Conservation (phyloP, 1,139 yeast species). For the Hemisphaericaspora subhashii region DNA sequence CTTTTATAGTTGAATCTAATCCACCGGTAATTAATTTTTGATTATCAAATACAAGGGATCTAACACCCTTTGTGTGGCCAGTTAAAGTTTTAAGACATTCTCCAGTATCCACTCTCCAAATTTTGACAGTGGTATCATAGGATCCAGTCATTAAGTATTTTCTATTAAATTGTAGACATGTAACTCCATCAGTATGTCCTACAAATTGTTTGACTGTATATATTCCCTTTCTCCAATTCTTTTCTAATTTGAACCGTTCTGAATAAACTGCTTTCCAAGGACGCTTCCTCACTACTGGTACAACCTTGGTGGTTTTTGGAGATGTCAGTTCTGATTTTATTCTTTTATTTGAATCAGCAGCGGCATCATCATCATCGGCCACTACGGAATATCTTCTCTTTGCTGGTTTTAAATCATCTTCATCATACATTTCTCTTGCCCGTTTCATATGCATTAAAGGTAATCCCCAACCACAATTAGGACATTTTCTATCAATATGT, state of each 20-base stretch:
- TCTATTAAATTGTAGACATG: conserved; percentile 78
- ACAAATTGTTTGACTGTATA: conserved; percentile 63
- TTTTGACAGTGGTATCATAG: conserved; percentile 81
- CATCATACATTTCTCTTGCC: conserved; percentile 50
- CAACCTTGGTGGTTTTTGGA: conserved; percentile 1
- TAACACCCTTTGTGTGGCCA: conserved; percentile 86
- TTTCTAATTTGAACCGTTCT: conserved; percentile 86
- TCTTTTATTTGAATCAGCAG: conserved; percentile 1
- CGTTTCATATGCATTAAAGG: conserved; percentile 86
- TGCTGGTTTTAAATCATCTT: conserved; percentile 26
- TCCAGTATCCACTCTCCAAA: conserved; percentile 86
- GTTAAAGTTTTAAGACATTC: conserved; percentile 70
- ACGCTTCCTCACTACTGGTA: conserved; percentile 35
- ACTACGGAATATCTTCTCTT: conserved; percentile 30
- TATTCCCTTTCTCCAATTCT: conserved; percentile 89
- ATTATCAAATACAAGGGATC: conserved; percentile 80
- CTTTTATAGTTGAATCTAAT: conserved; percentile 84
- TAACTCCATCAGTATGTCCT: conserved; percentile 87
- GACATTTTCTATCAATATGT: conserved; percentile 95
- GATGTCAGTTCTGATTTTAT: neutral
- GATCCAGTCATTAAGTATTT: conserved; percentile 86
- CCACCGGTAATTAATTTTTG: conserved; percentile 91
- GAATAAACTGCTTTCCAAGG: conserved; percentile 97
- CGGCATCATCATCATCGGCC: conserved; percentile 10
- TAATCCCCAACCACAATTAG: conserved; percentile 98